Conservation (phyloP, 2,329 filamentous ascomycete genomes). For the Talaromyces atroroseus region DNA sequence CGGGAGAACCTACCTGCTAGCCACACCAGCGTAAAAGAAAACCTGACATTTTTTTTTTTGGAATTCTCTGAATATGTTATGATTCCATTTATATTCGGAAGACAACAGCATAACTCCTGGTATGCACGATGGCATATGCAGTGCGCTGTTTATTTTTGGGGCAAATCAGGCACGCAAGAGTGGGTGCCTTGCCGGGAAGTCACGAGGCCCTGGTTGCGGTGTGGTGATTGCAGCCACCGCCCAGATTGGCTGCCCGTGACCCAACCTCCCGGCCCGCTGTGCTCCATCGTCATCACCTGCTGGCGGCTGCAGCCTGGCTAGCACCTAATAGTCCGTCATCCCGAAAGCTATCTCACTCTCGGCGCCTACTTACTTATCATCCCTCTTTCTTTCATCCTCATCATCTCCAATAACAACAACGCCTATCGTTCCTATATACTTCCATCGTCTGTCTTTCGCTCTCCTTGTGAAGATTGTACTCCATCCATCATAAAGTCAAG, state of each 20-base stretch:
- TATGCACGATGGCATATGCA: no score
- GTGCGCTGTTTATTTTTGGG: neutral
- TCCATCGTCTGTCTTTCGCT: neutral
- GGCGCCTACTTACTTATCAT: conserved; percentile 13
- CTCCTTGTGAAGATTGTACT: neutral
- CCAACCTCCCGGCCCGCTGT: conserved; percentile 1
- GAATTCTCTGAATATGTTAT: no score
- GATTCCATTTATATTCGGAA: no score
- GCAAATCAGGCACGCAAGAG: neutral
- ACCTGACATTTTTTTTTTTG: no score
- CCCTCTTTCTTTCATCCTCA: conserved; percentile 4
- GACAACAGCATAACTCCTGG: no score
- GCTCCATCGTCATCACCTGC: conserved; percentile 17
- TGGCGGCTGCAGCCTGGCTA: conserved; percentile 22
- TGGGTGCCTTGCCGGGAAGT: neutral
- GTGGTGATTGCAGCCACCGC: neutral
- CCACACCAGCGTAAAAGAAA: neutral
- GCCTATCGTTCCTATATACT: neutral
- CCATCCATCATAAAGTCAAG: conserved; percentile 15
- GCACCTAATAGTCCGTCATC: conserved; percentile 20
- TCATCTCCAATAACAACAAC: conserved; percentile 16
- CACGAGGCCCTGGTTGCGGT: neutral
- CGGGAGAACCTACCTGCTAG: conserved; percentile 14
- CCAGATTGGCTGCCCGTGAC: conserved; percentile 3
- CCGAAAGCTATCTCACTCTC: conserved; percentile 22